Evolutionary conservation across 768 basidiomycete genomes (phyloP).

Genomic region (Pleurotus tuoliensis): DNA sequence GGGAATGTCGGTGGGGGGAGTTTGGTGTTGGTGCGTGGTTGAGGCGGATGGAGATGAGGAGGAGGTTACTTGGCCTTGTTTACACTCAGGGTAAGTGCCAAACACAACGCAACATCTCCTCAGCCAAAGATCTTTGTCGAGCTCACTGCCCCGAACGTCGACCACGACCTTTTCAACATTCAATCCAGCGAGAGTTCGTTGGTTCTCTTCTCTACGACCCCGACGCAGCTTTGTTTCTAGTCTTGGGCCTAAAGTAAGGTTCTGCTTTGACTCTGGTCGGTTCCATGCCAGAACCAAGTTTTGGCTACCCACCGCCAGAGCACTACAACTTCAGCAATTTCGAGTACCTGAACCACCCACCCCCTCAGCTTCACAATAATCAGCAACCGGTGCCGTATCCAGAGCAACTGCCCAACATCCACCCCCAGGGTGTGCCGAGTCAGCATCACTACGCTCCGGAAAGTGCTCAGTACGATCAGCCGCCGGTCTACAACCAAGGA

Average conservation of each 20-base stretch:
- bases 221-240: background rate
- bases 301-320: constrained; percentile 5
- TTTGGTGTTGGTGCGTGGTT: constrained; percentile 2
- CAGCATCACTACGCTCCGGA: background rate
- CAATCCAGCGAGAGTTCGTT: background rate
- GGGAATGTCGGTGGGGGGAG: background rate
- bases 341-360: background rate
- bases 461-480: background rate
- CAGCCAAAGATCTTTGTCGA: constrained; percentile 5
- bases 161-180: background rate
- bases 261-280: background rate
- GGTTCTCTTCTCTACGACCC: background rate
- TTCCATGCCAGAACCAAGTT: constrained; percentile 8
- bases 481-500: background rate
- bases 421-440: background rate
- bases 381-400: background rate
- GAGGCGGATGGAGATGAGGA: constrained; percentile 5
- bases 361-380: background rate
- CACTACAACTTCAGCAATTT: background rate
- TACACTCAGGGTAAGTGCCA: background rate
- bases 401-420: background rate
- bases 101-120: background rate
- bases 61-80: constrained; percentile 1
- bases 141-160: constrained; percentile 3
- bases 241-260: background rate